phyloP scores from a whole-genome alignment of 2,329 filamentous ascomycete genomes.

The Tothia fuscella region DNA sequence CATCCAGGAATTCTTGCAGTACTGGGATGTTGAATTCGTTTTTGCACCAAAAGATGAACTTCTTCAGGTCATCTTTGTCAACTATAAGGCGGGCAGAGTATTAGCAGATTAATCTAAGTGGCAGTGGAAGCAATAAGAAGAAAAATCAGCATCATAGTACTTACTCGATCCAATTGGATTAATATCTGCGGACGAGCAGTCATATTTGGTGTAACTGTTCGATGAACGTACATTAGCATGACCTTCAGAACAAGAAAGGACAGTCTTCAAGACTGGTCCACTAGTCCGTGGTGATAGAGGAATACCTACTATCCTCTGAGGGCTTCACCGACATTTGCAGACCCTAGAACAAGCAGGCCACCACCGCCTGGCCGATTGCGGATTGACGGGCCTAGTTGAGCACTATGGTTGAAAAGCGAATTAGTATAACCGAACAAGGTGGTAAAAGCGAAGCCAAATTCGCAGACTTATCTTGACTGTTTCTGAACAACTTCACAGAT shows the following conservation, averaged over 20 bases:
- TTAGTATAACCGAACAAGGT: too few species aligned
- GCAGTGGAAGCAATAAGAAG: conserved; percentile 28
- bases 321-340: conserved; percentile 52
- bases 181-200: conserved; percentile 40
- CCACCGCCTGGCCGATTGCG: conserved; percentile 42
- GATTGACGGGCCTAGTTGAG: conserved; percentile 48
- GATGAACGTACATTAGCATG: too few species aligned
- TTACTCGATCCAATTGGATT: conserved; percentile 51
- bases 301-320: conserved; percentile 24
- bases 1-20: conserved; percentile 53
- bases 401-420: too few species aligned
- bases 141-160: too few species aligned
- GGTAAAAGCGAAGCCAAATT: too few species aligned
- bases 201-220: conserved; percentile 58
- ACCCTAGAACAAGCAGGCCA: conserved; percentile 53
- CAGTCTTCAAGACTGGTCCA: too few species aligned
- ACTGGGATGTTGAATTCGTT: conserved; percentile 50
- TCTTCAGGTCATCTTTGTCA: conserved; percentile 56
- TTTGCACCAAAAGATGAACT: conserved; percentile 56
- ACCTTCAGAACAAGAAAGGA: too few species aligned
- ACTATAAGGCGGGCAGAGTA: too few species aligned
- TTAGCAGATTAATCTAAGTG: too few species aligned
- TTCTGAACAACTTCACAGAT: too few species aligned
- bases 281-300: too few species aligned
- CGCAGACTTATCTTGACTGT: too few species aligned